A percentile compares a stretch with the other conserved stretches of the same genome.
These are phyloP conservation scores for Tausonia pullulans DNA, from an alignment of 1,284 basidiomycete genomes.

Conservation along the genomic window DNA sequence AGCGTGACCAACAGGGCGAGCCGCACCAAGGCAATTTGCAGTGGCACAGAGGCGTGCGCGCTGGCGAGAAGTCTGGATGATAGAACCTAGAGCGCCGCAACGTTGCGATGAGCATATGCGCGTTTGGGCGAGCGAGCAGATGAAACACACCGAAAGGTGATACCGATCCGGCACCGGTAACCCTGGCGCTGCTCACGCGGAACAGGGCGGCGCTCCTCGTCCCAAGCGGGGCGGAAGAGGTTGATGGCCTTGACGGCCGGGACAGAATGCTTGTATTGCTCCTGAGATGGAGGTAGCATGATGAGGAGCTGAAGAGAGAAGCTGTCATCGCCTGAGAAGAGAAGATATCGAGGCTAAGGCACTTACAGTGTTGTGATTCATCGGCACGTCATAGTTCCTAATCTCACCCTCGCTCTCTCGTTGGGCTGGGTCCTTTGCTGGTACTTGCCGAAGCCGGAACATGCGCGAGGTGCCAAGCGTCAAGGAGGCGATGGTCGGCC, in stretches of 20 bases:
- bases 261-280: conserved; percentile 64
- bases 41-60: conserved; percentile 51
- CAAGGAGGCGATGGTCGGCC: conserved; percentile 81
- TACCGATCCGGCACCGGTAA: conserved; percentile 68
- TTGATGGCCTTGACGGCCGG: conserved; percentile 67
- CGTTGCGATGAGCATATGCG: neutral
- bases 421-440: conserved; percentile 46
- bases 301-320: conserved; percentile 51
- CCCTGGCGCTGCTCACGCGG: conserved; percentile 27
- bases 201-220: conserved; percentile 22
- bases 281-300: conserved; percentile 86
- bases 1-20: neutral
- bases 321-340: conserved; percentile 7
- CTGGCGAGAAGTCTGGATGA: conserved; percentile 67
- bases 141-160: conserved; percentile 54
- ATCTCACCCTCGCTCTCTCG: conserved; percentile 25
- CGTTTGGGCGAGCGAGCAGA: neutral
- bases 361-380: conserved; percentile 71
- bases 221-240: conserved; percentile 52
- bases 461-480: conserved; percentile 69
- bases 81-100: conserved; percentile 43
- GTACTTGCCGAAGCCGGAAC: conserved; percentile 67
- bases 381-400: conserved; percentile 69
- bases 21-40: conserved; percentile 59
- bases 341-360: neutral